Evolutionary conservation across 2,329 filamentous ascomycete species (phyloP), one percentile per base, ranked within the genome.

Genomic region (Aspergillus quadrilineatus): DNA sequence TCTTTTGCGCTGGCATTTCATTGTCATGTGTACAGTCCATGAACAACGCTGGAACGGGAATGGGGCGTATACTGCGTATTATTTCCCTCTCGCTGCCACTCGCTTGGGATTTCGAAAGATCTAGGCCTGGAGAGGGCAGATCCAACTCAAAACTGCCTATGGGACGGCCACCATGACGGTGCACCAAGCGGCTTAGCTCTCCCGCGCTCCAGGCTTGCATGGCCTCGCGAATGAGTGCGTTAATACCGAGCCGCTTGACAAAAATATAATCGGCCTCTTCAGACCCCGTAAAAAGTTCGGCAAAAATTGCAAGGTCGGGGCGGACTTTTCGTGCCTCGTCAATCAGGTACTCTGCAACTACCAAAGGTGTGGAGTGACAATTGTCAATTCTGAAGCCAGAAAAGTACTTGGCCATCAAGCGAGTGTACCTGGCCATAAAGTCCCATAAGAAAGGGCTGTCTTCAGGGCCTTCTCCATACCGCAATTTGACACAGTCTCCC

Each of bases 21-120:
- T 99, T 99, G 76, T 99, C 94, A 73, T 99, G 94, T 0, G 95
- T 99, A 74, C 95, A 99, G 72, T 99, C 95, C 92, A 97, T 97
- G 75, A 99, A 97, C 1, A 99, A 79, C 0, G 93, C 94, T 63
- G 96, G 92, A 0, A 97, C 89, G 4, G 92, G 90, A 3, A 86
- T 89, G n/a, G 89, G 87, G 63, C 90, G 90, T 73, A 99, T 92
- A 60, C 83, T 88, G 62, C 88, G 89, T 63, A 96, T 39, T 34
- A 17, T 14, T 43, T 39, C 82, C 15, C 89, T 83, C 65, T 93
- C 88, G 66, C 67, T 67, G 66, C 67, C 36, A 45, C 60, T 66
- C 15, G 61, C 61, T 50, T 44, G 17, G 60, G 62, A 53, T 60
- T 73, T 70, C 63, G 72, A 43, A 64, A 67, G 54, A 60, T 67